A percentile compares a stretch with the other conserved stretches of the same genome.
Conservation (phyloP, 225 moss, liverwort and hornwort genomes). For the Physcomitrium patens region DNA sequence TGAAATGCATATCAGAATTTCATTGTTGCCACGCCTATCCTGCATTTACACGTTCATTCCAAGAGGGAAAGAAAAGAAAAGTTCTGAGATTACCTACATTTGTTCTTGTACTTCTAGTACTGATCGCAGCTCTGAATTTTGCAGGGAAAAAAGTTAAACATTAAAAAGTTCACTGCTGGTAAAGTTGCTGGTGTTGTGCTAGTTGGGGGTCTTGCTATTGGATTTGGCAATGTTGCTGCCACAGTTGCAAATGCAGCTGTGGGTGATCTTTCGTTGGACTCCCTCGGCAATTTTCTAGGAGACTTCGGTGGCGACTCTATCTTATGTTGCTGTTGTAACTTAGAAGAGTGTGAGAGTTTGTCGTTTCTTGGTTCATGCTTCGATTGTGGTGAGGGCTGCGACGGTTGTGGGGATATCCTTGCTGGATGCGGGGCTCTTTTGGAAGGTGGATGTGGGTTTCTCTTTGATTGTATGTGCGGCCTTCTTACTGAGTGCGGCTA, state of each 20-base stretch:
- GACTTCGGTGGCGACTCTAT: constrained; percentile 29
- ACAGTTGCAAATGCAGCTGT: constrained; percentile 53
- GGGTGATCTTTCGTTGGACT: constrained; percentile 37
- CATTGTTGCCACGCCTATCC: background rate
- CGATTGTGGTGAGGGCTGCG: constrained; percentile 29
- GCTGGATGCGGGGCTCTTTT: constrained; percentile 20
- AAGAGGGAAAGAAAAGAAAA: background rate
- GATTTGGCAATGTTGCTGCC: constrained; percentile 65
- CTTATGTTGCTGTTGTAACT: constrained; percentile 34
- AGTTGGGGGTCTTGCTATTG: constrained; percentile 58
- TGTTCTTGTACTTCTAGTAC: background rate
- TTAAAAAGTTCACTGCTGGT: constrained; percentile 54
- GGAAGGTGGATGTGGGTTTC: background rate
- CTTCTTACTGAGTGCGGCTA: constrained; percentile 11
- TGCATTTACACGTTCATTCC: background rate
- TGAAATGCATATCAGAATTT: background rate
- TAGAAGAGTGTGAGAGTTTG: constrained; percentile 7
- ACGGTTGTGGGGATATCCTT: constrained; percentile 33
- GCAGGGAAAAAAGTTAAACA: constrained; percentile 58
- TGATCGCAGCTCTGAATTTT: background rate
- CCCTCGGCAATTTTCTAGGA: constrained; percentile 41
- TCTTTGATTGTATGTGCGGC: constrained; percentile 23
- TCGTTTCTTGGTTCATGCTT: constrained; percentile 20
- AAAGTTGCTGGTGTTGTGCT: constrained; percentile 56
- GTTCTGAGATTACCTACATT: background rate